These are phyloP conservation scores for Phaffia australis DNA, from an alignment of 768 basidiomycete genomes.

Conservation along the genomic window DNA sequence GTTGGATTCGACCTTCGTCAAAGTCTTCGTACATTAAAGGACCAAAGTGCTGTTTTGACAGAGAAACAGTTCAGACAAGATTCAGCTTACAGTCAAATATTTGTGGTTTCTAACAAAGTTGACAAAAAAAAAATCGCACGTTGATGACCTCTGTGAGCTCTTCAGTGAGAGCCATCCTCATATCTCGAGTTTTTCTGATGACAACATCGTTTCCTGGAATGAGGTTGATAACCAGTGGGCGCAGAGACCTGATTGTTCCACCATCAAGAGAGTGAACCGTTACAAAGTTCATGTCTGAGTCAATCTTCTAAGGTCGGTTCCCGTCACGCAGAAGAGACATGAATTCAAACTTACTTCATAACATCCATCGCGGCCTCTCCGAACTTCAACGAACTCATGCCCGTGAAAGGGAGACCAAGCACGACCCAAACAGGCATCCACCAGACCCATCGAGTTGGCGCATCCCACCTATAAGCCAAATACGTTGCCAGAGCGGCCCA, in stretches of 20 bases:
- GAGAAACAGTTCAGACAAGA: neutral
- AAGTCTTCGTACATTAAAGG: constrained; percentile 8
- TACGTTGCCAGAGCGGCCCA: constrained; percentile 72
- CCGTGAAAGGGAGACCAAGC: constrained; percentile 69
- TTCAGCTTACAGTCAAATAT: neutral
- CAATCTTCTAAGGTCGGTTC: neutral
- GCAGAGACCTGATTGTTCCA: constrained; percentile 56
- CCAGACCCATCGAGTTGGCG: constrained; percentile 53
- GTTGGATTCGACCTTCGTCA: constrained; percentile 18
- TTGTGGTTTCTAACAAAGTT: neutral
- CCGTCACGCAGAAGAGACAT: neutral
- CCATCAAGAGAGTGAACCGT: constrained; percentile 21
- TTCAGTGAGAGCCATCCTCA: constrained; percentile 63
- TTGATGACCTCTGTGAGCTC: constrained; percentile 56
- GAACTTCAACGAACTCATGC: constrained; percentile 87
- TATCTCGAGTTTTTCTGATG: constrained; percentile 61
- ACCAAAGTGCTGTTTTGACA: neutral
- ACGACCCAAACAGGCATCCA: constrained; percentile 70
- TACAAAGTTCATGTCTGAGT: neutral
- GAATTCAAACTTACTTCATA: constrained; percentile 57
- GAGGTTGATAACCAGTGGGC: constrained; percentile 75
- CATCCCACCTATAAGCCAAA: constrained; percentile 56
- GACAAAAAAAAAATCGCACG: constrained; percentile 19
- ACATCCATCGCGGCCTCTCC: constrained; percentile 98
- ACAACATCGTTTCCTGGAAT: constrained; percentile 78